Evolutionary conservation across 345 rosid genomes (phyloP).

Genomic region (Corchorus olitorius): DNA sequence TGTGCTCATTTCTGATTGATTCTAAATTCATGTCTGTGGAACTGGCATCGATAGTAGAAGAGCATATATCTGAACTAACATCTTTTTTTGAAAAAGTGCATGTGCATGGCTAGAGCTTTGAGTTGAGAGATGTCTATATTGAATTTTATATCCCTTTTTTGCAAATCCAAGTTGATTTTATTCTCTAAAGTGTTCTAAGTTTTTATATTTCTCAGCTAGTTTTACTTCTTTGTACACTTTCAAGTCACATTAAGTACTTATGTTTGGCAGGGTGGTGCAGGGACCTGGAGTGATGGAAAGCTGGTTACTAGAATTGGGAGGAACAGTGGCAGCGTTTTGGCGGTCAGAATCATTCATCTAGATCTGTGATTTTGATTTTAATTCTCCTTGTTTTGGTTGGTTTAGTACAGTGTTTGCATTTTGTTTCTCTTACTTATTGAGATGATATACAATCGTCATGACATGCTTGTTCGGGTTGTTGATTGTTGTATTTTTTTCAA

Average conservation of each 20-base stretch:
- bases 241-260: slow-evolving; percentile 63
- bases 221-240: slow-evolving; percentile 7
- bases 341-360: slow-evolving; percentile 50
- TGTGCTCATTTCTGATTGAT: not conserved
- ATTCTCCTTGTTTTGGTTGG: not conserved
- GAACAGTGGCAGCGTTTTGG: slow-evolving; percentile 80
- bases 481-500: not conserved
- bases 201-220: not conserved
- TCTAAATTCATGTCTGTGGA: not conserved
- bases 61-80: not conserved
- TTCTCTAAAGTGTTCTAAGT: not conserved
- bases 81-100: not conserved
- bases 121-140: slow-evolving; percentile 1
- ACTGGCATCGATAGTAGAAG: not conserved
- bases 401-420: not conserved
- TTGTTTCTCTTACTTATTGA: not conserved
- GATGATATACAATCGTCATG: slow-evolving; percentile 10
- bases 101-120: not conserved
- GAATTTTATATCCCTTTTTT: slow-evolving; percentile 8
- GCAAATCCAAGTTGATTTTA: not conserved
- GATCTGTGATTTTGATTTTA: not conserved
- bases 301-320: slow-evolving; percentile 96
- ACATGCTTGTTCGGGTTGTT: slow-evolving; percentile 1
- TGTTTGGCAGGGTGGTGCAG: slow-evolving; percentile 99
- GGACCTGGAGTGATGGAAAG: slow-evolving; percentile 99